phyloP scores from a whole-genome alignment of 331 rosid species.

The Quercus lobata region DNA sequence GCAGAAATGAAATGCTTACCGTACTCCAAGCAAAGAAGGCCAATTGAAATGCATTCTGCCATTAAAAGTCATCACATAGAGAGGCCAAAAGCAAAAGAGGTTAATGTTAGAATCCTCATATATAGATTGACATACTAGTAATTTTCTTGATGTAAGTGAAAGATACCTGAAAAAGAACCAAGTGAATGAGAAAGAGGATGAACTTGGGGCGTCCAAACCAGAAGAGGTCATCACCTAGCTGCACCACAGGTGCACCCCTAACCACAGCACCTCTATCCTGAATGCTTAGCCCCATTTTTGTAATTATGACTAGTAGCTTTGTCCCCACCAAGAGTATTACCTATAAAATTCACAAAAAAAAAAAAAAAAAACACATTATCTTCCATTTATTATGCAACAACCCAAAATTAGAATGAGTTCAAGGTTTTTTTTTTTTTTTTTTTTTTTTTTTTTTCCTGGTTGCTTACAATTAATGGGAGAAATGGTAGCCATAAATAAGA shows the following conservation, averaged over 20 bases:
- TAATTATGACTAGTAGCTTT: conserved; percentile 55
- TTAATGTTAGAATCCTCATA: background rate
- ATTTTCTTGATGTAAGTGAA: background rate
- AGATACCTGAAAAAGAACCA: conserved; percentile 60
- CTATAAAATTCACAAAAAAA: conserved; percentile 20
- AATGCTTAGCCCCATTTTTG: conserved; percentile 54
- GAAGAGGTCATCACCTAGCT: conserved; percentile 57
- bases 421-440: background rate
- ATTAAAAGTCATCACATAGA: conserved; percentile 2
- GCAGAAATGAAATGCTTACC: conserved; percentile 39
- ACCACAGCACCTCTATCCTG: conserved; percentile 56
- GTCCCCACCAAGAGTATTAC: conserved; percentile 61
- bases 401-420: background rate
- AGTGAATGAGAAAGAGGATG: conserved; percentile 53
- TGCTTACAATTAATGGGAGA: conserved; percentile 57
- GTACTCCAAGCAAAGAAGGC: conserved; percentile 65
- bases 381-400: background rate
- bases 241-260: conserved; percentile 59
- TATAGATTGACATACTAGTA: background rate
- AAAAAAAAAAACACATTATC: background rate
- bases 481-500: conserved; percentile 68
- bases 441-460: background rate
- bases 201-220: conserved; percentile 62
- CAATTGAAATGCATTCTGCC: conserved; percentile 70
- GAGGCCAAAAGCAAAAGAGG: background rate